Percentiles rank a stretch among this genome's conserved stretches.
These are phyloP conservation scores for Blechomonas ayalai DNA, from an alignment of 208 protist species.

Conservation along the genomic window DNA sequence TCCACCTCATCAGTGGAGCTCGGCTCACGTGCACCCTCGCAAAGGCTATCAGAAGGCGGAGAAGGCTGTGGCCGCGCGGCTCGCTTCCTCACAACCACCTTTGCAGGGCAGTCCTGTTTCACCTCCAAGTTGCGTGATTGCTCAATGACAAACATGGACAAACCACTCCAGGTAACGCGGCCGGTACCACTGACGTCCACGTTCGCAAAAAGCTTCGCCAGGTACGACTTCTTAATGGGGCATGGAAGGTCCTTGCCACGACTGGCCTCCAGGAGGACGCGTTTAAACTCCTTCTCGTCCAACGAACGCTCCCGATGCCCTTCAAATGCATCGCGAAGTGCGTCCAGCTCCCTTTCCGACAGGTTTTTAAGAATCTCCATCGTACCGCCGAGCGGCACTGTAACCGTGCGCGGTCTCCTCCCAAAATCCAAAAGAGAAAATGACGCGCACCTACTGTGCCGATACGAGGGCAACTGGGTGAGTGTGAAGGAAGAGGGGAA, in stretches of 20 bases:
- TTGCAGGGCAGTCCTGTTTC: too few relatives aligned
- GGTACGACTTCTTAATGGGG: conserved; percentile 6
- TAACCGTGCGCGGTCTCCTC: not conserved
- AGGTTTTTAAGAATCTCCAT: conserved; percentile 61
- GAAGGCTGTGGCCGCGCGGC: too few relatives aligned
- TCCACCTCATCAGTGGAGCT: not conserved
- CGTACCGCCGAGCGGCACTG: not conserved
- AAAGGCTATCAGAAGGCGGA: too few relatives aligned
- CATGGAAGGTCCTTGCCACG: not conserved
- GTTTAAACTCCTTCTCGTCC: conserved; percentile 18
- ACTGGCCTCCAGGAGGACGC: conserved; percentile 8
- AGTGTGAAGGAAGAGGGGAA: conserved; percentile 2
- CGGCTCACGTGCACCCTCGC: not conserved
- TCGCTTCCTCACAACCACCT: not conserved
- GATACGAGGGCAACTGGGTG: too few relatives aligned
- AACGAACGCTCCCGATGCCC: conserved; percentile 5
- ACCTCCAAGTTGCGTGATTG: conserved; percentile 6
- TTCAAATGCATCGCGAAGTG: conserved; percentile 17
- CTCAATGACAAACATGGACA: conserved; percentile 45
- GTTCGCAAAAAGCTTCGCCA: conserved; percentile 28
- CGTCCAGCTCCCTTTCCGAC: conserved; percentile 18
- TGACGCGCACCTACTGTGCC: too few relatives aligned
- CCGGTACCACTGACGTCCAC: conserved; percentile 32
- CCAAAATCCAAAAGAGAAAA: not conserved
- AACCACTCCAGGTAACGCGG: conserved; percentile 36